Evolutionary conservation across 768 basidiomycete genomes (phyloP).

Genomic region (Coprinopsis sp.): DNA sequence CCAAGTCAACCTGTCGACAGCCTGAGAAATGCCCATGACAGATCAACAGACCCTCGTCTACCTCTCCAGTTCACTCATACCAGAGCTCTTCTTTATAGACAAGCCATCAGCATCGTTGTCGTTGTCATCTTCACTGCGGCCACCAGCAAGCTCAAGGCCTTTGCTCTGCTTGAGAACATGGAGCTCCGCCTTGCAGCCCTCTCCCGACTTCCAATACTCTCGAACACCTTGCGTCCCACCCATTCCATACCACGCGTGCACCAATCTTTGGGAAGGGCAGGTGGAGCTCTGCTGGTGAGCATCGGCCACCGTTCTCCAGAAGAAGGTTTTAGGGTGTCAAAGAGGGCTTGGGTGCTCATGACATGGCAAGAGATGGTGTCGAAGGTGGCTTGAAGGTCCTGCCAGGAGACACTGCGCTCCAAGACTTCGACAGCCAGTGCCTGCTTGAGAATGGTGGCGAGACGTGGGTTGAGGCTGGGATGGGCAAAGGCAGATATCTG

Average conservation of each 20-base stretch:
- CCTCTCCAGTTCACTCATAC: slow-evolving; percentile 43
- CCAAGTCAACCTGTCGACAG: slow-evolving; percentile 76
- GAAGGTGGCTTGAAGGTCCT: slow-evolving; percentile 61
- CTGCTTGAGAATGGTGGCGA: slow-evolving; percentile 71
- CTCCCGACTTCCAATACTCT: slow-evolving; percentile 90
- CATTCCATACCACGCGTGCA: slow-evolving; percentile 94
- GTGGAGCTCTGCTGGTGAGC: slow-evolving; percentile 62
- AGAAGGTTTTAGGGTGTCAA: slow-evolving; percentile 14
- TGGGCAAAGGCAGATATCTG: slow-evolving; percentile 53
- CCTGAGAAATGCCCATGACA: slow-evolving; percentile 58
- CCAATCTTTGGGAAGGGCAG: slow-evolving; percentile 91
- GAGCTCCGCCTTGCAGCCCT: slow-evolving; percentile 63
- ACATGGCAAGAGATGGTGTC: slow-evolving; percentile 51
- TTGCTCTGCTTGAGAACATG: slow-evolving; percentile 72
- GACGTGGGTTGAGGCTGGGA: slow-evolving; percentile 74
- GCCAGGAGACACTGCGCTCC: slow-evolving; percentile 83
- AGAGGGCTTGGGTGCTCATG: slow-evolving; percentile 42
- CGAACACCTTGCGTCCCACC: slow-evolving; percentile 86
- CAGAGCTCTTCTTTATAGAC: neutral
- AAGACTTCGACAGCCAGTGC: slow-evolving; percentile 54
- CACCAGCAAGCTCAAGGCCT: slow-evolving; percentile 57
- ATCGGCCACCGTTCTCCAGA: slow-evolving; percentile 57
- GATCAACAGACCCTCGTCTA: slow-evolving; percentile 76
- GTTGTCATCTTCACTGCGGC: slow-evolving; percentile 80
- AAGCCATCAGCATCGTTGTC: slow-evolving; percentile 38